Conservation (phyloP, 805 yeast species). For the Hanseniaspora lindneri region DNA sequence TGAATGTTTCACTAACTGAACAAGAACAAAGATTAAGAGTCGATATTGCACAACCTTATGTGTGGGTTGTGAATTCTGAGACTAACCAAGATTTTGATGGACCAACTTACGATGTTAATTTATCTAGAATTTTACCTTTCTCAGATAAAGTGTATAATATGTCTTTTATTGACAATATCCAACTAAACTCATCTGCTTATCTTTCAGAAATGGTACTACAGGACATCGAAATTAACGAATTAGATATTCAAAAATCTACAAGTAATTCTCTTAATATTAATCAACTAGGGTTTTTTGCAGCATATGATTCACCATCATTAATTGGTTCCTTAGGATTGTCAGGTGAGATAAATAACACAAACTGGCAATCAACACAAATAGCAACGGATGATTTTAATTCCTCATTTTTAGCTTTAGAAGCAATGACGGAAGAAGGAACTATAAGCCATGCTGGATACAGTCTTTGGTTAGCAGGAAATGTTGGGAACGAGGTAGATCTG, state of each 20-base stretch:
- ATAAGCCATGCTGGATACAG: constrained; percentile 37
- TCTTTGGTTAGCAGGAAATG: constrained; percentile 30
- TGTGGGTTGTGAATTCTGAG: constrained; percentile 27
- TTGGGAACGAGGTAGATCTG: constrained; percentile 9
- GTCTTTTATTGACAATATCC: constrained; percentile 23
- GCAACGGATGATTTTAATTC: constrained; percentile 17
- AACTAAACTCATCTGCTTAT: constrained; percentile 22
- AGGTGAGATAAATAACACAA: constrained; percentile 21
- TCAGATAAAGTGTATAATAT: too few relatives aligned
- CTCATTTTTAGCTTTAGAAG: constrained; percentile 28
- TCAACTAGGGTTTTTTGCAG: constrained; percentile 29
- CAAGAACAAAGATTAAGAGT: constrained; percentile 27
- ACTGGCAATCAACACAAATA: constrained; percentile 20
- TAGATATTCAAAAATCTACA: neutral
- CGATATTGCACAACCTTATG: constrained; percentile 32
- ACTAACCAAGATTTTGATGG: constrained; percentile 4
- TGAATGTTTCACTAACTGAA: constrained; percentile 25
- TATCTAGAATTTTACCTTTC: neutral
- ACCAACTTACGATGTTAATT: neutral
- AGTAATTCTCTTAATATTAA: neutral
- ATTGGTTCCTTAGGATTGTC: constrained; percentile 40
- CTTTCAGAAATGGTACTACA: constrained; percentile 22
- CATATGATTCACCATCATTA: constrained; percentile 29
- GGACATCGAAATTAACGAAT: neutral
- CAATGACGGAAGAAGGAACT: constrained; percentile 25